A percentile compares a stretch with the other conserved stretches of the same genome.
phyloP scores from a whole-genome alignment of 345 rosid species.

The Melaleuca alternifolia region DNA sequence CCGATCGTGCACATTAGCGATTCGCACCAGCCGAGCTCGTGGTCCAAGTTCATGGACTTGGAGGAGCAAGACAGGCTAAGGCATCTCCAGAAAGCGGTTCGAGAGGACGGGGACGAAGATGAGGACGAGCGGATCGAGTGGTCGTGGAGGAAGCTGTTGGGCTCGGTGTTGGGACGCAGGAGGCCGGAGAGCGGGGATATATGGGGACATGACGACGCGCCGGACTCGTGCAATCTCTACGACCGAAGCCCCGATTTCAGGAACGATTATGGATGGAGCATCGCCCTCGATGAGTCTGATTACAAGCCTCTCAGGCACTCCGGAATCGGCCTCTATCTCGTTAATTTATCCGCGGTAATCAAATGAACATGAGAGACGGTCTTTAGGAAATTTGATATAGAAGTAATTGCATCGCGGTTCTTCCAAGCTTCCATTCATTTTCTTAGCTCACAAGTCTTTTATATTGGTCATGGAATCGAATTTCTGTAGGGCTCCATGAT shows the following conservation, averaged over 20 bases:
- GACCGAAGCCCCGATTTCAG: slow-evolving; percentile 32
- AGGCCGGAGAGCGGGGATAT: neutral
- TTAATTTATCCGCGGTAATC: slow-evolving; percentile 70
- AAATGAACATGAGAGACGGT: neutral
- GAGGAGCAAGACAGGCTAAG: slow-evolving; percentile 33
- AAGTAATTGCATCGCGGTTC: neutral
- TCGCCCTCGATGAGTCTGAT: slow-evolving; percentile 45
- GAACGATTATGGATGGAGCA: slow-evolving; percentile 75
- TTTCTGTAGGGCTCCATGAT: slow-evolving; percentile 72
- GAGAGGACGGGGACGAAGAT: slow-evolving; percentile 3
- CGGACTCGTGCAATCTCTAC: slow-evolving; percentile 54
- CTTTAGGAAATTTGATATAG: neutral
- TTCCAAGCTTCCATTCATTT: neutral
- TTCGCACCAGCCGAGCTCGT: slow-evolving; percentile 28
- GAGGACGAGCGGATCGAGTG: slow-evolving; percentile 17
- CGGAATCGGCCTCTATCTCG: slow-evolving; percentile 60
- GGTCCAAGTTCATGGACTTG: slow-evolving; percentile 45
- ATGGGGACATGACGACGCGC: neutral
- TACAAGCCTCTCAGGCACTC: slow-evolving; percentile 54
- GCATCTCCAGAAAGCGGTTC: slow-evolving; percentile 40
- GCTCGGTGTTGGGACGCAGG: slow-evolving; percentile 11
- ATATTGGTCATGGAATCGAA: neutral
- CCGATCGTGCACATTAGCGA: slow-evolving; percentile 50
- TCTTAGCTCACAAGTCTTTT: neutral
- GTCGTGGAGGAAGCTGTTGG: slow-evolving; percentile 55